Base-by-base conservation (phyloP, 345 rosid species). In the Sisymbrium altissimum region DNA sequence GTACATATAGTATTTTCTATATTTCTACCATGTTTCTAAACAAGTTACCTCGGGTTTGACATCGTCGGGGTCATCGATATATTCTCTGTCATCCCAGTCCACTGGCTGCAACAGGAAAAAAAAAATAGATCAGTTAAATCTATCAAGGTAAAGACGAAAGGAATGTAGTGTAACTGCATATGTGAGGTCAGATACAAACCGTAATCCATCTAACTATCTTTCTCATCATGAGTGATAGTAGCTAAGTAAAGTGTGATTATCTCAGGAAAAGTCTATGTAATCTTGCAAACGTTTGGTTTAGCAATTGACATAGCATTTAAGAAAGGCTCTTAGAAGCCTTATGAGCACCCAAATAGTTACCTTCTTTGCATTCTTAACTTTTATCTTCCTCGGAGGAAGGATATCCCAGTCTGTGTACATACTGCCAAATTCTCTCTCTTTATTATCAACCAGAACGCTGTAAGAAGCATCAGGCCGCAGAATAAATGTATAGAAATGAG, bases 331-430 rank as follows among this genome's bases (percentile, higher is more conserved):
- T 30, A 44, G 18, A 68, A 61, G 53, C 49, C 8, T 5, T 57
- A 35, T 30, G 18, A 68, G 64, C 59, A 45, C 30, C 39, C 2
- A 44, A 3, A n/a, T 46, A 45, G 41, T 49, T 75, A 94, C 98
- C 97, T 84, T 94, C 78, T 85, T 91, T 33, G 95, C 97, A 54
- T 88, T 85, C 29, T 83, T 73, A 74, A 79, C 92, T 79, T 82
- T 94, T 52, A 94, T 83, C 82, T 86, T 94, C 17, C 76, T 83
- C 0, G 98, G 98, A 44, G 98, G 97, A 82, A 94, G 96, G 59
- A 94, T 94, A 67, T 91, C 96, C 97, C 96, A 94, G 55, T 94
- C 97, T 23, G 87, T 81, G 77, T 94, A 91, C 91, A 94, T 82
- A 89, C 93, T 91, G 14, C 98, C 97, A 2, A 84, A 82, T 55